Evolutionary conservation across 2,329 filamentous ascomycete species (phyloP), one percentile per base, ranked within the genome.

Genomic region (Biscogniauxia marginata): DNA sequence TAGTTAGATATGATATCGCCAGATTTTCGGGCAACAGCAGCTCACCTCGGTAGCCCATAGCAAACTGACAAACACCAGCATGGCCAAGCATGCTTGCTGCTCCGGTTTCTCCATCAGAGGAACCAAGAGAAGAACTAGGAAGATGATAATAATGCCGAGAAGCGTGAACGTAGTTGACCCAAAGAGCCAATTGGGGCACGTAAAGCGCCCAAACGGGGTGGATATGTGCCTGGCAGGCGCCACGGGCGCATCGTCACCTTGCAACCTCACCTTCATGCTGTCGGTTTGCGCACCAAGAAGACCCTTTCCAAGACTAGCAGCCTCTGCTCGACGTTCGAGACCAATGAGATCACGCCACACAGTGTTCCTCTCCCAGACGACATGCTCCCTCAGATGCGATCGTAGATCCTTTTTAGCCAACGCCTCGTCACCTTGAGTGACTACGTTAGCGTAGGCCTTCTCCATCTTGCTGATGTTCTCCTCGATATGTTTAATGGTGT

Each of bases 281-380:
- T 89, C 87, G 18, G 84, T 83, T 30, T 89, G 88, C 22, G 84
- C 83, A 4, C 93, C 93, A 2, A 98, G 83, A 53, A 98, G 80
- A 0, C 91, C 90, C 62, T 89, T 86, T 20, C 95, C 95, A 62
- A 99, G 82, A 65, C 93, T 95, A 7, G 93, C 93, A 7, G 95
- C 96, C 74, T 98, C 93, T 1, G 91, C 91, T 70, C 96, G 93
- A 20, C 95, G 84, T 77, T 99, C 96, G 65, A 99, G 93, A 52
- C 93, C 95, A 71, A 99, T 99, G 85, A 99, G 95, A 67, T 99
- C 95, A 75, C 96, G 83, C 95, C 95, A 99, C 18, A 99, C 95
- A 0, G 95, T 99, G 70, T 99, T 99, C 55, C 95, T 85, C 73
- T 99, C 96, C 96, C 95, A 99, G 0, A 98, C 93, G 19, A 99